These are phyloP conservation scores for Trypethelium eluteriae DNA, from an alignment of 495 filamentous ascomycete genomes.

Conservation along the genomic window DNA sequence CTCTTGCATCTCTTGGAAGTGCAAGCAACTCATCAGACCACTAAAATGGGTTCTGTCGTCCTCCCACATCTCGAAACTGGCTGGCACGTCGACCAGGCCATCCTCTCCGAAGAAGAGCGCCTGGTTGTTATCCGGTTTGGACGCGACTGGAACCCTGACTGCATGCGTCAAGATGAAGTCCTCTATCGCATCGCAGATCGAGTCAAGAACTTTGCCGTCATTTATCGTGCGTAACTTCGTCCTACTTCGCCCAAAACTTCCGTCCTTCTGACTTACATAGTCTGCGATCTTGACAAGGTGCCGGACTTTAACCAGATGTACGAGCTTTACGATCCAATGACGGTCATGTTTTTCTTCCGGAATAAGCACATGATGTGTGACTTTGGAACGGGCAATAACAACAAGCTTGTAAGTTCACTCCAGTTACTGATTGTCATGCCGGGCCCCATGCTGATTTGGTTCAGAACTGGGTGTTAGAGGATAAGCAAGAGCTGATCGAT, in stretches of 20 bases:
- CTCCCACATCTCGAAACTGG: conserved; percentile 86
- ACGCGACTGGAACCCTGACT: conserved; percentile 65
- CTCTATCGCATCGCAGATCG: conserved; percentile 78
- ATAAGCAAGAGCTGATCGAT: conserved; percentile 98
- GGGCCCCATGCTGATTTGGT: too few relatives aligned
- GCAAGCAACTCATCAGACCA: not conserved
- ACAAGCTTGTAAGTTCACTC: conserved; percentile 52
- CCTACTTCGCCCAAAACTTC: not conserved
- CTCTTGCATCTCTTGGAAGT: not conserved
- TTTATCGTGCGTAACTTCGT: conserved; percentile 47
- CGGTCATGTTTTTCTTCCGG: conserved; percentile 83
- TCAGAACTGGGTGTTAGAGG: conserved; percentile 85
- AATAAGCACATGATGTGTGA: conserved; percentile 99
- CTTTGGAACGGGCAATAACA: conserved; percentile 97
- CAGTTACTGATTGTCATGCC: too few relatives aligned
- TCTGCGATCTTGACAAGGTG: conserved; percentile 93
- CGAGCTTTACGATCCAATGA: conserved; percentile 54
- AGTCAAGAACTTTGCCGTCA: conserved; percentile 85
- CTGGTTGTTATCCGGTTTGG: conserved; percentile 95
- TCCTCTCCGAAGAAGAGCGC: conserved; percentile 85
- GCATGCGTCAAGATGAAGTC: conserved; percentile 91
- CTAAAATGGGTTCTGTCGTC: conserved; percentile 78
- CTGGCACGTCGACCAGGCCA: conserved; percentile 95
- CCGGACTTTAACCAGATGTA: conserved; percentile 98
- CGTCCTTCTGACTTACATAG: conserved; percentile 19